These are phyloP conservation scores for Sordariomycetes sp. DNA, from an alignment of 2,329 filamentous ascomycete genomes.

Conservation along the genomic window DNA sequence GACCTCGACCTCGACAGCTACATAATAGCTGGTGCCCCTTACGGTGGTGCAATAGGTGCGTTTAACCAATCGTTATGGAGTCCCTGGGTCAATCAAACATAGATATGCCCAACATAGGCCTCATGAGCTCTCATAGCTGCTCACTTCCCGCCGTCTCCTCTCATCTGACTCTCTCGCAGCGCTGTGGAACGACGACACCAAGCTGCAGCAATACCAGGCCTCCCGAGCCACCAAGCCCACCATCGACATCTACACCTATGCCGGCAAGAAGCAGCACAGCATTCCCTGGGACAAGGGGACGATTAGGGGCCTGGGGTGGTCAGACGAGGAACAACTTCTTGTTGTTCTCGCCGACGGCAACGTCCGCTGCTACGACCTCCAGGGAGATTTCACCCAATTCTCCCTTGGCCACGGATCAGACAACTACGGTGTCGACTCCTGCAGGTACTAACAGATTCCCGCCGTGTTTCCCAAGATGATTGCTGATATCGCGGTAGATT, in stretches of 20 bases:
- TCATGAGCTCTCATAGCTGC: not conserved
- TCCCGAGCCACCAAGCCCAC: conserved; percentile 63
- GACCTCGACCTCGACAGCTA: conserved; percentile 94
- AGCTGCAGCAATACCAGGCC: conserved; percentile 68
- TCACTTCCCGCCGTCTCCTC: not conserved
- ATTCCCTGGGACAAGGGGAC: conserved; percentile 87
- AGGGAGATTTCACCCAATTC: conserved; percentile 91
- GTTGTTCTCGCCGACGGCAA: conserved; percentile 84
- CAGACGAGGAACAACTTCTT: conserved; percentile 84
- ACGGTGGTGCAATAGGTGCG: conserved; percentile 85
- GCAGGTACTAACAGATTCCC: conserved; percentile 35
- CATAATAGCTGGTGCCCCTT: conserved; percentile 81
- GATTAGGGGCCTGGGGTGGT: conserved; percentile 89
- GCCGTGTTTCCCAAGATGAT: not conserved
- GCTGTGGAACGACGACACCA: conserved; percentile 78
- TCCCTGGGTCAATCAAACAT: not conserved
- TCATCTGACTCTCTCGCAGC: conserved; percentile 40
- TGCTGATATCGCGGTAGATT: conserved; percentile 38
- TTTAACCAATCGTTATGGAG: not conserved
- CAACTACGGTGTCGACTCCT: conserved; percentile 77
- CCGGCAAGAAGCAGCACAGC: conserved; percentile 75
- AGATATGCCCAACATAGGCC: not conserved
- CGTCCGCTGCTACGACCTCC: conserved; percentile 84
- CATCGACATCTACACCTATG: conserved; percentile 90
- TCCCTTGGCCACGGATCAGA: conserved; percentile 84